A percentile compares a stretch with the other conserved stretches of the same genome.
These are phyloP conservation scores for Thelephora aurantiotincta DNA, from an alignment of 768 basidiomycete genomes.

Conservation along the genomic window DNA sequence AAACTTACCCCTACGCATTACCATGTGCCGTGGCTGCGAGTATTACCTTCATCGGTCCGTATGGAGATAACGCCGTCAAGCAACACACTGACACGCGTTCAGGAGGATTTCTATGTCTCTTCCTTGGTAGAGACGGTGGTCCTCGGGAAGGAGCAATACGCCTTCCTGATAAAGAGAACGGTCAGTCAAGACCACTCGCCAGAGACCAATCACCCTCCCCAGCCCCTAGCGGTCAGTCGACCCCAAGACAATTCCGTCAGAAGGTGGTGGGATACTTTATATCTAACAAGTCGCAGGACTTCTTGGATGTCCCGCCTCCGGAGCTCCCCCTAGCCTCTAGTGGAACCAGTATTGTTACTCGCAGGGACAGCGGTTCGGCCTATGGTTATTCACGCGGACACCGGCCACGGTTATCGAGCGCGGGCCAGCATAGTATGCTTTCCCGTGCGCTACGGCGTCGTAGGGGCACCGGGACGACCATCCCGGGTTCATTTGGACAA, in stretches of 20 bases:
- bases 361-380: slow-evolving; percentile 58
- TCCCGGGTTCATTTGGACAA: slow-evolving; percentile 6
- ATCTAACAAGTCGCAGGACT: slow-evolving; percentile 29
- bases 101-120: slow-evolving; percentile 83
- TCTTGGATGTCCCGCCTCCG: background rate
- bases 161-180: slow-evolving; percentile 60
- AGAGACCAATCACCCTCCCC: slow-evolving; percentile 43
- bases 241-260: slow-evolving; percentile 36
- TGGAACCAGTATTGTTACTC: slow-evolving; percentile 34
- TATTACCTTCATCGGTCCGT: slow-evolving; percentile 58
- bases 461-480: slow-evolving; percentile 15
- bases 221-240: slow-evolving; percentile 22
- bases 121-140: slow-evolving; percentile 85
- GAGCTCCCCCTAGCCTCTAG: slow-evolving; percentile 8
- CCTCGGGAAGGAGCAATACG: slow-evolving; percentile 77
- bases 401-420: slow-evolving; percentile 41
- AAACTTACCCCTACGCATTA: slow-evolving; percentile 78
- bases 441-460: slow-evolving; percentile 21
- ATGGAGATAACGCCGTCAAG: background rate
- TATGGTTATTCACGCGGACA: slow-evolving; percentile 59
- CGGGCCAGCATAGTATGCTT: slow-evolving; percentile 42
- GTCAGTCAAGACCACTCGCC: slow-evolving; percentile 36
- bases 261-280: slow-evolving; percentile 48
- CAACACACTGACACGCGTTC: background rate
- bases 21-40: slow-evolving; percentile 69